Evolutionary conservation across 305 asterid species (phyloP).

Genomic region (Fraxinus dipetala): DNA sequence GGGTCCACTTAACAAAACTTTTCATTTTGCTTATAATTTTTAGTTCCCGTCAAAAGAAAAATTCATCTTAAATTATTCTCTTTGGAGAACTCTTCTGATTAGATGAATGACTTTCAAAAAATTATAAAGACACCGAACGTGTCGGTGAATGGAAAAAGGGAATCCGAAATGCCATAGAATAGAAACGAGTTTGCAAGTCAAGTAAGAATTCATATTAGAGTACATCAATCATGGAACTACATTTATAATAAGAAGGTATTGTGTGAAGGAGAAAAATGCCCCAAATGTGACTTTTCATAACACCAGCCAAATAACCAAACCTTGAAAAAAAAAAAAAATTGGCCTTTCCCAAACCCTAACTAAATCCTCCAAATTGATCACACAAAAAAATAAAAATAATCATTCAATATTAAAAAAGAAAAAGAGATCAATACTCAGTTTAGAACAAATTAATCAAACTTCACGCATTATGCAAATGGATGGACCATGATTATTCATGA

Average conservation of each 20-base stretch:
- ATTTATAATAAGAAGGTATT: neutral
- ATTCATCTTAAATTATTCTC: no score
- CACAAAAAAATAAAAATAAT: conserved; percentile 31
- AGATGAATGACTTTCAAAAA: no score
- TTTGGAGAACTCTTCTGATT: no score
- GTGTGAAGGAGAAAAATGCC: neutral
- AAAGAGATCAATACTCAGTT: conserved; percentile 19
- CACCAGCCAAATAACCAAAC: neutral
- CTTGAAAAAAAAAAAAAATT: conserved; percentile 19
- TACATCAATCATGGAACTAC: conserved; percentile 23
- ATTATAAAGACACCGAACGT: no score
- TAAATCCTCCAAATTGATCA: conserved; percentile 48
- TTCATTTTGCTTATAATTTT: no score
- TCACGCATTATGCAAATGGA: conserved; percentile 50
- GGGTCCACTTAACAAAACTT: neutral
- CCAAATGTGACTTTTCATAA: neutral
- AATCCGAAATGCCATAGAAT: neutral
- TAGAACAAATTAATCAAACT: conserved; percentile 59
- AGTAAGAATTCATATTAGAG: neutral
- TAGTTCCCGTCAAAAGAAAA: no score
- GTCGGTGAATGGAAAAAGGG: neutral
- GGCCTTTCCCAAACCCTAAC: conserved; percentile 46
- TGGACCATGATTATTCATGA: conserved; percentile 37
- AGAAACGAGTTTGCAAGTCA: neutral
- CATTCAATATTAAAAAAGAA: conserved; percentile 18